Percentiles rank a stretch among this genome's conserved stretches.
These are phyloP conservation scores for Myxozyma vanderwaltii DNA, from an alignment of 805 yeast genomes.

Conservation along the genomic window DNA sequence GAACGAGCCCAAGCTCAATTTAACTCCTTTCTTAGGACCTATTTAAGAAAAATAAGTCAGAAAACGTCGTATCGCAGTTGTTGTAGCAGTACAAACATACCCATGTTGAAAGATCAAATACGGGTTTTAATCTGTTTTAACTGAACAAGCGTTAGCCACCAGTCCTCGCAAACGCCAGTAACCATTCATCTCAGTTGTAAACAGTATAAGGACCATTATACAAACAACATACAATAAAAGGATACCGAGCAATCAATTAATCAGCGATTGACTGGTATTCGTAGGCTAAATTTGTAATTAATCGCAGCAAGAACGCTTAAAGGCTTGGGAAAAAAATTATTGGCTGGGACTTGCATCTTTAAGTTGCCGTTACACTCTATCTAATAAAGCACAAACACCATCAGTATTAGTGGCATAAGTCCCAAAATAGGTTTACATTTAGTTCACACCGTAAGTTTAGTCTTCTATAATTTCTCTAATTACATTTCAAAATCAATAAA, in stretches of 20 bases:
- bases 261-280: background rate
- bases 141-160: background rate
- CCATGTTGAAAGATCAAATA: constrained; percentile 9
- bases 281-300: background rate
- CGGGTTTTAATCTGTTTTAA: background rate
- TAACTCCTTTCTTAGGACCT: constrained; percentile 18
- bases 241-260: background rate
- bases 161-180: background rate
- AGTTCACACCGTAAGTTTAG: too few species aligned
- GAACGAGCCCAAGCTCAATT: constrained; percentile 33
- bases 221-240: background rate
- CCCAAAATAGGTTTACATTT: too few species aligned
- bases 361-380: too few species aligned
- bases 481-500: background rate
- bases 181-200: background rate
- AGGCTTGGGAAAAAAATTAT: constrained; percentile 7
- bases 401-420: too few species aligned
- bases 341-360: constrained; percentile 5
- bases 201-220: background rate
- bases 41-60: background rate
- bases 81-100: background rate
- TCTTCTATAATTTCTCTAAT: background rate
- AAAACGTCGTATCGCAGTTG: background rate
- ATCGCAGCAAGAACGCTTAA: background rate
- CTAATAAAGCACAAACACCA: too few species aligned